These are phyloP conservation scores for Cicer pinnatifidum DNA, from an alignment of 306 rosid genomes.

Conservation along the genomic window DNA sequence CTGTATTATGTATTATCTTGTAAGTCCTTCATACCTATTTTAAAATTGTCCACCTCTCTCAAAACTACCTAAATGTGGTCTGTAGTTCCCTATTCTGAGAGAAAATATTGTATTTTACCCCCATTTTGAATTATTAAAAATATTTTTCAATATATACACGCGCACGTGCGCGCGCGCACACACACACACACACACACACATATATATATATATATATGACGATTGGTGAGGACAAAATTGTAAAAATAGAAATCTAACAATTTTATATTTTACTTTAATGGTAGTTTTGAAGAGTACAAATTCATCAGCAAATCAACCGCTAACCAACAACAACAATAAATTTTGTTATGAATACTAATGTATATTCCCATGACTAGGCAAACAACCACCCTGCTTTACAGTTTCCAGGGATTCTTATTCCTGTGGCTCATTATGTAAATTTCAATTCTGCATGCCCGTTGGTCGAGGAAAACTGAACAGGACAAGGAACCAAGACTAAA, in stretches of 20 bases:
- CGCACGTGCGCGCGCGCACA: no score
- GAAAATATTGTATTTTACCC: neutral
- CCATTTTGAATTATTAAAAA: slow-evolving; percentile 16
- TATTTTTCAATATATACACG: neutral
- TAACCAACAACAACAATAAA: slow-evolving; percentile 25
- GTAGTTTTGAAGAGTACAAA: slow-evolving; percentile 27
- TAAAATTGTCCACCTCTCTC: slow-evolving; percentile 25
- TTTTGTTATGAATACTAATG: slow-evolving; percentile 17
- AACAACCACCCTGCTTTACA: slow-evolving; percentile 31
- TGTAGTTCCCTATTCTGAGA: slow-evolving; percentile 12
- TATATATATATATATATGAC: neutral
- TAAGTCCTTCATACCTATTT: neutral
- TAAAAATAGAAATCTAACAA: neutral
- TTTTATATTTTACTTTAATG: slow-evolving; percentile 1
- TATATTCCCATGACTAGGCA: slow-evolving; percentile 29
- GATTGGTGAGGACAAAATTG: neutral
- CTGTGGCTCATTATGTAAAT: slow-evolving; percentile 10
- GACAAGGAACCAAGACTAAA: slow-evolving; percentile 34
- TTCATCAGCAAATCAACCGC: slow-evolving; percentile 16
- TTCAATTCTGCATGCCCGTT: slow-evolving; percentile 20
- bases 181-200: no score
- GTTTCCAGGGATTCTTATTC: slow-evolving; percentile 31
- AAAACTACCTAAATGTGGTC: neutral
- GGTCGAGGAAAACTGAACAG: slow-evolving; percentile 16
- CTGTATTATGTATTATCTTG: neutral